A percentile compares a stretch with the other conserved stretches of the same genome.
Evolutionary conservation across 2,329 filamentous ascomycete genomes (phyloP).

Genomic region (Arachnomyces sp.): DNA sequence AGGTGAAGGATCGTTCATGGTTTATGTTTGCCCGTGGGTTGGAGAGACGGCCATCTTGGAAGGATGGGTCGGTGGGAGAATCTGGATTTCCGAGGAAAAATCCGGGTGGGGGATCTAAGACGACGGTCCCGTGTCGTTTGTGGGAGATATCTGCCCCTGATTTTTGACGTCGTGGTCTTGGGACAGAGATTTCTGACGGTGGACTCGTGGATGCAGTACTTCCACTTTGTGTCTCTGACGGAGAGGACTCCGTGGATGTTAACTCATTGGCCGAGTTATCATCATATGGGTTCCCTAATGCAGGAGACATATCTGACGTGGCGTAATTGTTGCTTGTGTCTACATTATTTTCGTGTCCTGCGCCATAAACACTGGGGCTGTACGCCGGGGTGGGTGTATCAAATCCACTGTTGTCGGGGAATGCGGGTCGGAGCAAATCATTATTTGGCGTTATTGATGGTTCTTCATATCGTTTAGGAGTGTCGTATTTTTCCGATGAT

Average conservation of each 20-base stretch:
- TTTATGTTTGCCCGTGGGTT: constrained; percentile 7
- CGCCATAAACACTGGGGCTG: too few species aligned
- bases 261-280: constrained; percentile 59
- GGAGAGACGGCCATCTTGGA: constrained; percentile 33
- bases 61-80: constrained; percentile 41
- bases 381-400: too few species aligned
- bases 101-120: constrained; percentile 22
- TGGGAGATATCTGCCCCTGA: constrained; percentile 10
- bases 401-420: too few species aligned
- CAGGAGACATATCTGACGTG: constrained; percentile 11
- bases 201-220: constrained; percentile 54
- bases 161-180: neutral
- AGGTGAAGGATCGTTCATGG: too few species aligned
- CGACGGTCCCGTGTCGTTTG: constrained; percentile 17
- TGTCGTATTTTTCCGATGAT: too few species aligned
- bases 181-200: constrained; percentile 30
- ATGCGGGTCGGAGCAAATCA: too few species aligned
- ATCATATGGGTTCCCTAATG: constrained; percentile 43
- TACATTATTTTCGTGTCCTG: too few species aligned
- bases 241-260: constrained; percentile 55
- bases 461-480: too few species aligned
- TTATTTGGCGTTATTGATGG: too few species aligned
- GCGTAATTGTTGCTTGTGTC: too few species aligned
- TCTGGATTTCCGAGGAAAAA: constrained; percentile 28
- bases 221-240: constrained; percentile 50